Evolutionary conservation across 106 monocot species (phyloP), one percentile per base, ranked within the genome.

Genomic region (Iris macrosiphon): DNA sequence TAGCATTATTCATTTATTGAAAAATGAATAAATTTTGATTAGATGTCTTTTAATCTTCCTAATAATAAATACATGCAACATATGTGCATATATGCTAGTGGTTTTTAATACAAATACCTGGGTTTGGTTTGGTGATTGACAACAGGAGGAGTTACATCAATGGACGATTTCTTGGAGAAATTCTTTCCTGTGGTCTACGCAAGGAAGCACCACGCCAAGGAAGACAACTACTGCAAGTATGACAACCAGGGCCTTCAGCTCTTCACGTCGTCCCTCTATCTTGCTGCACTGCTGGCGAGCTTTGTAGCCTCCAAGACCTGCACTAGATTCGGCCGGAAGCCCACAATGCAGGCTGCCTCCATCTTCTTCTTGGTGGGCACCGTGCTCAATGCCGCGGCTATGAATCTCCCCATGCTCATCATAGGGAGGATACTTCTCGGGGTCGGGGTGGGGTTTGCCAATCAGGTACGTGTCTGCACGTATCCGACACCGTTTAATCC

Each of bases 201-300:
- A 12, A 71, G 20, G 55, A 77, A 71, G 25, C 40, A 60, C 30
- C 40, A 10, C 4, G 60, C 4, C 2, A 37, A 66, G 28, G 68
- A 66, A 32, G 24, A 71, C 46, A 52, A 55, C 55, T 77, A 69
- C 27, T 77, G 77, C 71, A 65, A 66, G 55, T 77, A 47, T 15
- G 77, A 77, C 37, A 62, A 69, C 69, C 84, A 85, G 22, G 25
- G 37, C 18, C 72, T 84, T 1, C 73, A 73, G 49, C 75, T 75
- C 37, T 84, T 84, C 71, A 84, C 84, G 8, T 85, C 84, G 2
- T 85, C 84, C 4, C 72, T 85, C 16, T 85, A 85, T 61, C 64
- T 85, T 4, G 75, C 84, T 2, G 84, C 74, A 0, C 54, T 85
- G 6, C 45, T 72, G 5, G 31, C 84, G 8, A 72, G 70, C 49